Conservation (phyloP, 441 rosid species). For the Eutrema salsugineum region DNA sequence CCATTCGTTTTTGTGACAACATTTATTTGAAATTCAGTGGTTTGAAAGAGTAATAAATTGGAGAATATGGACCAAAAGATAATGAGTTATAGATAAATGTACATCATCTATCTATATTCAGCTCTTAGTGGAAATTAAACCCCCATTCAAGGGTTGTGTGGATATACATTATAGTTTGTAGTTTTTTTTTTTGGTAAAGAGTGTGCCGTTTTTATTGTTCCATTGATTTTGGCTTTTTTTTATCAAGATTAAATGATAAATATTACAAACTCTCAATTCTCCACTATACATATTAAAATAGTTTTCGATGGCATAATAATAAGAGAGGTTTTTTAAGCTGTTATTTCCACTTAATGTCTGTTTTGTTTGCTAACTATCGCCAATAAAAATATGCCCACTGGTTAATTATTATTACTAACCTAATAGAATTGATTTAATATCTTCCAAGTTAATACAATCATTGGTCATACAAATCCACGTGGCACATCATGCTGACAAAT, state of each 20-base stretch:
- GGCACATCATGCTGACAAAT: constrained; percentile 18
- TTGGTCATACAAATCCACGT: constrained; percentile 21
- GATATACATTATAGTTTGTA: background rate
- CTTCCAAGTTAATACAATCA: constrained; percentile 19
- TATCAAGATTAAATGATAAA: background rate
- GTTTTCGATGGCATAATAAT: background rate
- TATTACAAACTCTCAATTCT: background rate
- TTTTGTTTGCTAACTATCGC: background rate
- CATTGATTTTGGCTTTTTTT: background rate
- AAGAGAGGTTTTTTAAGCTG: background rate
- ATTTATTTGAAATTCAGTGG: background rate
- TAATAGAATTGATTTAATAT: background rate
- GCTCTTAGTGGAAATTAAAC: background rate
- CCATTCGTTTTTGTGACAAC: background rate
- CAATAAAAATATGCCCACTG: constrained; percentile 11
- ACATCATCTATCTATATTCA: background rate
- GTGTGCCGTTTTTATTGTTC: background rate
- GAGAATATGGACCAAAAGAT: constrained; percentile 14
- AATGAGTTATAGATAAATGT: background rate
- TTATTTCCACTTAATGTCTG: background rate
- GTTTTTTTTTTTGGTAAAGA: too few species aligned
- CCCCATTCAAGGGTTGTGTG: background rate
- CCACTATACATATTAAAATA: background rate
- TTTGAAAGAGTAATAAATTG: constrained; percentile 15
- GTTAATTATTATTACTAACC: background rate